Evolutionary conservation across 2,329 filamentous ascomycete genomes (phyloP).

Genomic region (Ophidiomyces ophidiicola): DNA sequence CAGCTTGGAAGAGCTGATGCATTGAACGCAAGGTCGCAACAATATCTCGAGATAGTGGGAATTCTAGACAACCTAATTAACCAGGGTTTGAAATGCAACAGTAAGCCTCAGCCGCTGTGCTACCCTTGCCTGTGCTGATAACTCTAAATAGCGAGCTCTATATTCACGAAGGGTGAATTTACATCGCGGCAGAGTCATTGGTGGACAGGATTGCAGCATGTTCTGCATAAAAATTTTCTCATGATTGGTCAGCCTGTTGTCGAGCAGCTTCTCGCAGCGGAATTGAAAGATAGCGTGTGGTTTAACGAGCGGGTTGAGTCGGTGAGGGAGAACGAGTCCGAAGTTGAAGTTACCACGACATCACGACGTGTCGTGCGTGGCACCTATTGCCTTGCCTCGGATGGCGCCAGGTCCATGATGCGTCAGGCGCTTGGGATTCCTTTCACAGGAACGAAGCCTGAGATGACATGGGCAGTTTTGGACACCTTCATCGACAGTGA

Average conservation of each 20-base stretch:
- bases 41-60: slow-evolving; percentile 3
- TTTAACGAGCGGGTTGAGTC: slow-evolving; percentile 1
- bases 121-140: not conserved
- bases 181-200: slow-evolving; percentile 2
- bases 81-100: slow-evolving; percentile 4
- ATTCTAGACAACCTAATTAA: slow-evolving; percentile 4
- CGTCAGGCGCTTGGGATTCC: slow-evolving; percentile 3
- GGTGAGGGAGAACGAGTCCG: not conserved
- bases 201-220: slow-evolving; percentile 3
- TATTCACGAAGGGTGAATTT: not conserved
- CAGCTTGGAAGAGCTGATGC: slow-evolving; percentile 7
- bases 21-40: slow-evolving; percentile 4
- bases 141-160: slow-evolving; percentile 2
- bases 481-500: slow-evolving; percentile 7
- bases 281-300: not conserved
- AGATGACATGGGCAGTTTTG: slow-evolving; percentile 3
- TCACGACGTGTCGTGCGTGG: slow-evolving; percentile 2
- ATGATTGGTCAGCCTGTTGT: slow-evolving; percentile 5
- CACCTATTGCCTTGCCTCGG: slow-evolving; percentile 4
- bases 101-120: not conserved
- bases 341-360: slow-evolving; percentile 1
- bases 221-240: slow-evolving; percentile 2
- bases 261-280: slow-evolving; percentile 4
- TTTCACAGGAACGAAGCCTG: slow-evolving; percentile 3
- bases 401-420: slow-evolving; percentile 4